phyloP scores from a whole-genome alignment of 2,329 filamentous ascomycete genomes.

The Ceratocystis albifundus region DNA sequence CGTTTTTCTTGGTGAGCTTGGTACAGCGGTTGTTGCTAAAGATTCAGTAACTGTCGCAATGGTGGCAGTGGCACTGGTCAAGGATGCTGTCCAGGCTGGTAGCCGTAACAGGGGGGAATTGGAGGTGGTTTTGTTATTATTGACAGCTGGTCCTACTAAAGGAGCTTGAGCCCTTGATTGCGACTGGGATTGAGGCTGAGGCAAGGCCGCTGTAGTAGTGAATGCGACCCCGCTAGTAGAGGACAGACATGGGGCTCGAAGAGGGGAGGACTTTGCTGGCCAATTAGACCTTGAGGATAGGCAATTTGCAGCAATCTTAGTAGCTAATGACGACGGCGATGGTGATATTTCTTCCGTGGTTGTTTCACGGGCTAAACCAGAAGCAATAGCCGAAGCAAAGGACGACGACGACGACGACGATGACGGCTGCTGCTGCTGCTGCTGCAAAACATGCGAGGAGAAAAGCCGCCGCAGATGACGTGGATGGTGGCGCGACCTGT shows the following conservation, averaged over 20 bases:
- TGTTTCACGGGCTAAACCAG: background rate
- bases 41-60: background rate
- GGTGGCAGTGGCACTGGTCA: background rate
- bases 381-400: background rate
- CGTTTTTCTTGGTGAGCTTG: background rate
- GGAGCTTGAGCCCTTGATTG: conserved; percentile 11
- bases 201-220: background rate
- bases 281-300: background rate
- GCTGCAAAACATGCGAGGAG: background rate
- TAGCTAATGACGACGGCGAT: background rate
- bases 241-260: background rate
- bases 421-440: no score
- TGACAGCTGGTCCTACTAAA: conserved; percentile 3
- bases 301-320: background rate
- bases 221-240: background rate
- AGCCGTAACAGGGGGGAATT: background rate
- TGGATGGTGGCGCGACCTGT: conserved; percentile 3
- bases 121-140: background rate
- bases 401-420: background rate
- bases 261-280: background rate
- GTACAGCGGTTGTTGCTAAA: background rate
- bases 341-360: no score
- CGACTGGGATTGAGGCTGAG: background rate
- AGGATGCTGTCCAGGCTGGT: background rate
- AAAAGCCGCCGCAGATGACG: conserved; percentile 9